These are phyloP conservation scores for Penicillium egyptiacum DNA, from an alignment of 495 filamentous ascomycete genomes.

Conservation along the genomic window DNA sequence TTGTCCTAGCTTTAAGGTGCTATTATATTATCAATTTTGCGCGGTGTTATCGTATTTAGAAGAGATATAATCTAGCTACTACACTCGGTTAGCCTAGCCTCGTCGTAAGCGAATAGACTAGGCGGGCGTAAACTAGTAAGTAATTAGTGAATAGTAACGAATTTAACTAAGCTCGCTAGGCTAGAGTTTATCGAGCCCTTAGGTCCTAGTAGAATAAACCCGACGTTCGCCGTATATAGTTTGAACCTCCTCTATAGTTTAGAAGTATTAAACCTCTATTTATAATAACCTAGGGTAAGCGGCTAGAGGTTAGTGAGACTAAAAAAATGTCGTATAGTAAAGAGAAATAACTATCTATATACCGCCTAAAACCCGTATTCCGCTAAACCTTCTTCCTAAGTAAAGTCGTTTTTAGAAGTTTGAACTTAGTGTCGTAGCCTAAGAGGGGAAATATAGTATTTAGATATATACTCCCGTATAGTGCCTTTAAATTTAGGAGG, in stretches of 20 bases:
- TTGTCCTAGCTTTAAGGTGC: constrained; percentile 5
- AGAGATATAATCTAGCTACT: too few species aligned
- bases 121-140: constrained; percentile 2
- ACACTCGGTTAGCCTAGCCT: too few species aligned
- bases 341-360: constrained; percentile 27
- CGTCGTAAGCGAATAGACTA: too few species aligned
- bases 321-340: constrained; percentile 24
- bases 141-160: constrained; percentile 1
- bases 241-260: constrained; percentile 16
- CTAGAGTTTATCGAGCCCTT: not conserved
- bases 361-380: constrained; percentile 16
- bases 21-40: not conserved
- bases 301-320: constrained; percentile 13
- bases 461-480: constrained; percentile 16
- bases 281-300: not conserved
- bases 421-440: not conserved
- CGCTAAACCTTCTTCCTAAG: not conserved
- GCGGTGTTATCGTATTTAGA: too few species aligned
- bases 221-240: not conserved
- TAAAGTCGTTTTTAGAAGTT: constrained; percentile 15
- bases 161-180: not conserved
- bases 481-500: constrained; percentile 21
- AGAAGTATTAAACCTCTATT: constrained; percentile 1
- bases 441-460: constrained; percentile 9
- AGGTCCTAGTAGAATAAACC: constrained; percentile 9